Conservation (phyloP, 164 flowering plant species). For the Stephania cephalantha region DNA sequence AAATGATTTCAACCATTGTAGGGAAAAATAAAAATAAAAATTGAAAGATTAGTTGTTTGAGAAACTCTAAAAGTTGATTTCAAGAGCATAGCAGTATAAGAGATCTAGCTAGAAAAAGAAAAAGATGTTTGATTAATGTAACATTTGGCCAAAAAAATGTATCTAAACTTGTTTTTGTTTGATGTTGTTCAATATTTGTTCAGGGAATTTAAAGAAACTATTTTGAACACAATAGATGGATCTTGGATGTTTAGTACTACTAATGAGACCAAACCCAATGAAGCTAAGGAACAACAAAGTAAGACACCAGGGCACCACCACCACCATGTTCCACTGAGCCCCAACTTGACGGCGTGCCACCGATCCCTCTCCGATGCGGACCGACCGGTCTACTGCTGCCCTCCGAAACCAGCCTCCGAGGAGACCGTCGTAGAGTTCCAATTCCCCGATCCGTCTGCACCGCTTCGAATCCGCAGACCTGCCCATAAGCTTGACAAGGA, state of each 20-base stretch:
- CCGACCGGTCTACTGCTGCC: conserved; percentile 22
- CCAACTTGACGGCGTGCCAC: conserved; percentile 20
- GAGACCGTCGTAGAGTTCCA: conserved; percentile 15
- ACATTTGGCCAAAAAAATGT: too few relatives aligned
- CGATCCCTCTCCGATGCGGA: conserved; percentile 4
- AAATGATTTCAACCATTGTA: neutral
- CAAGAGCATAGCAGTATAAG: too few relatives aligned
- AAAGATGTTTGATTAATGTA: too few relatives aligned
- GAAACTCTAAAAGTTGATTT: neutral
- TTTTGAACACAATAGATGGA: neutral
- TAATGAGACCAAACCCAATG: neutral
- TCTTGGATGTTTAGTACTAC: neutral
- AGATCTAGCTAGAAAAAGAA: too few relatives aligned
- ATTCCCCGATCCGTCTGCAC: conserved; percentile 16
- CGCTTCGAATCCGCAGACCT: conserved; percentile 13
- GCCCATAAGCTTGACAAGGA: conserved; percentile 11
- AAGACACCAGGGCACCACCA: neutral
- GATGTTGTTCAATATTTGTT: neutral
- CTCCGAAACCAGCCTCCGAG: conserved; percentile 10
- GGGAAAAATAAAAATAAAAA: neutral
- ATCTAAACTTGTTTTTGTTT: neutral
- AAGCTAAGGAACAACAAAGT: too few relatives aligned
- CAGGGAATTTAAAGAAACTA: conserved; percentile 1
- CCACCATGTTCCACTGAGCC: neutral
- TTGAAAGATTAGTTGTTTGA: neutral